Percentiles rank a stretch among this genome's conserved stretches.
Evolutionary conservation across 768 basidiomycete genomes (phyloP).

Genomic region (Mycena vulgaris): DNA sequence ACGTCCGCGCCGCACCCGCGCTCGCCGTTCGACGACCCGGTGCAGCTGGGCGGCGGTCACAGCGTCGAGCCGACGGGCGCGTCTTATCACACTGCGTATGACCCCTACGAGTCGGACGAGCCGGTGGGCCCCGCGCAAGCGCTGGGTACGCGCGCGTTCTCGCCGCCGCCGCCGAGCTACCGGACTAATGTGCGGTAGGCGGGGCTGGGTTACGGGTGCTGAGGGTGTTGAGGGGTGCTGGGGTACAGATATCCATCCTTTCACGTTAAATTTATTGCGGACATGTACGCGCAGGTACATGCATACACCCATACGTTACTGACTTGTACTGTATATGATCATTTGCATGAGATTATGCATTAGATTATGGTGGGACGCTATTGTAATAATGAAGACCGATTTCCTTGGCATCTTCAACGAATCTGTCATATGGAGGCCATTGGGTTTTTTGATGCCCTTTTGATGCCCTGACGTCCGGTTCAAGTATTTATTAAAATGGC

Average conservation of each 20-base stretch:
- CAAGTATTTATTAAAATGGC: too few relatives aligned
- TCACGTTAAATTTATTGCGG: conserved; percentile 9
- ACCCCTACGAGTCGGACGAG: conserved; percentile 13
- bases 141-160: conserved; percentile 7
- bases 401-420: too few relatives aligned
- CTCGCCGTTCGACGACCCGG: conserved; percentile 36
- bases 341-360: too few relatives aligned
- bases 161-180: conserved; percentile 33
- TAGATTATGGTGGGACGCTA: too few relatives aligned
- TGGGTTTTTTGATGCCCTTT: too few relatives aligned
- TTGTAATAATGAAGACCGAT: too few relatives aligned
- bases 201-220: background rate
- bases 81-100: conserved; percentile 40
- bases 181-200: conserved; percentile 23
- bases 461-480: too few relatives aligned
- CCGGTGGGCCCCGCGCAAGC: background rate
- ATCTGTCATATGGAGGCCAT: too few relatives aligned
- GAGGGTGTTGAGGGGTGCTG: background rate
- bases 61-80: conserved; percentile 33
- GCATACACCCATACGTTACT: background rate
- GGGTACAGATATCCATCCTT: too few relatives aligned
- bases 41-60: conserved; percentile 4
- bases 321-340: background rate
- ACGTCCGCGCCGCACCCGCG: conserved; percentile 12
- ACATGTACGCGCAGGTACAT: too few relatives aligned